Base-by-base conservation (phyloP, 805 yeast genomes). In the Kodamaea nitidulidarum region DNA sequence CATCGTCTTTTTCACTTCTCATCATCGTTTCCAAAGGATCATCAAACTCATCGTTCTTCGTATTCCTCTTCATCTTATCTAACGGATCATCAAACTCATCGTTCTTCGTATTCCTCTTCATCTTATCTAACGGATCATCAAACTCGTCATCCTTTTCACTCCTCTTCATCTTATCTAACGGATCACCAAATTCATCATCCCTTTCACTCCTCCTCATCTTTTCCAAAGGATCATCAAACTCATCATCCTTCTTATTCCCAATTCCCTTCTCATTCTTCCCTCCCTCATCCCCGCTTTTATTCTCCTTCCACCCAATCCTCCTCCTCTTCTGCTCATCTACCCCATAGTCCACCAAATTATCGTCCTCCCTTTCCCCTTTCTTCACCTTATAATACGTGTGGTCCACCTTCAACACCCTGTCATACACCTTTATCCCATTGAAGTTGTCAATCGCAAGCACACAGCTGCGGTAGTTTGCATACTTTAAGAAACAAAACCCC, bases 361-460 rank as follows among this genome's bases (percentile, higher is more conserved):
- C 72, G 35, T 73, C 76, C 38, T 73, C 77, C 12, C 50, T 55
- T 45, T 78, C 80, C 7, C 71, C 76, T 10, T 71, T 73, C 47
- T 71, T 64, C 27, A 81, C 75, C 42, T 70, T 74, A 54, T 73
- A 84, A 42, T 75, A 69, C 3, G 80, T 75, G 64, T 87, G 95
- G 53, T 87, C 95, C 1, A 88, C 93, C 41, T 75, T 65, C 21
- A 68, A 49, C 11, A 52, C 56, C 33, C 55, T 50, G 7, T 81
- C 86, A 30, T 73, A 68, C 1, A 85, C 69, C 57, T 58, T 56
- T 25, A 67, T 58, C 1, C 96, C 95, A 55, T 87, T 86, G 46
- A 91, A 67, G 55, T 91, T 91, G 60, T 91, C 98, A 3, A 91
- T 81, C 0, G 97, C 96, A 18, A 91, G 65, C 0, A 87, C 74